Percentiles rank a stretch among this genome's conserved stretches.
phyloP scores from a whole-genome alignment of 495 filamentous ascomycete species.

The Chaetomium fimeti region DNA sequence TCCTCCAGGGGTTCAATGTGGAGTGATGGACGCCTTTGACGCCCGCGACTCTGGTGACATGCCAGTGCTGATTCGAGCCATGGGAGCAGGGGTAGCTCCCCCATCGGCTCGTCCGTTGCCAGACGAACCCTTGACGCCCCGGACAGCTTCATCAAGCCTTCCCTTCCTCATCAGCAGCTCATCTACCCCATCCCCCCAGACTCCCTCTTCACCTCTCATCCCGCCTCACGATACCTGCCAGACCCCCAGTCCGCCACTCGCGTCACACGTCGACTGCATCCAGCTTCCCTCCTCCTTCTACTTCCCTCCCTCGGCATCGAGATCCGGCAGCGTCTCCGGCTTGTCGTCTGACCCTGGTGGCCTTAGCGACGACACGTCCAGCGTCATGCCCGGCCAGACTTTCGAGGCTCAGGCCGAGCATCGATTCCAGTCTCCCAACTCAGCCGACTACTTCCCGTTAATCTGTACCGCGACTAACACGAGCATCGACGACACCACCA shows the following conservation, averaged over 20 bases:
- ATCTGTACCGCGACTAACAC: conserved; percentile 13
- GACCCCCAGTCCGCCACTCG: not conserved
- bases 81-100: conserved; percentile 10
- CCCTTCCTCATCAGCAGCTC: conserved; percentile 27
- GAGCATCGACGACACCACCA: conserved; percentile 16
- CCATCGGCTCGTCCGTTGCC: conserved; percentile 18
- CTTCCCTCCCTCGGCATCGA: conserved; percentile 33
- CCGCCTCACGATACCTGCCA: not conserved
- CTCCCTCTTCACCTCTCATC: conserved; percentile 10
- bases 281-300: conserved; percentile 31
- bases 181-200: conserved; percentile 10
- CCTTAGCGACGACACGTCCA: conserved; percentile 16
- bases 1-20: conserved; percentile 12
- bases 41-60: not conserved
- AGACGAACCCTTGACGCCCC: conserved; percentile 30
- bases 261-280: conserved; percentile 16
- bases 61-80: conserved; percentile 7
- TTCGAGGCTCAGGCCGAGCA: conserved; percentile 22
- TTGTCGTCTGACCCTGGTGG: conserved; percentile 15
- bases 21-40: conserved; percentile 14
- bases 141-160: conserved; percentile 26
- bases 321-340: conserved; percentile 28
- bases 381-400: conserved; percentile 32
- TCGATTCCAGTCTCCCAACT: conserved; percentile 9
- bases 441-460: conserved; percentile 22